Evolutionary conservation across 2,329 filamentous ascomycete species (phyloP).

Genomic region (Fusarium xylarioides): DNA sequence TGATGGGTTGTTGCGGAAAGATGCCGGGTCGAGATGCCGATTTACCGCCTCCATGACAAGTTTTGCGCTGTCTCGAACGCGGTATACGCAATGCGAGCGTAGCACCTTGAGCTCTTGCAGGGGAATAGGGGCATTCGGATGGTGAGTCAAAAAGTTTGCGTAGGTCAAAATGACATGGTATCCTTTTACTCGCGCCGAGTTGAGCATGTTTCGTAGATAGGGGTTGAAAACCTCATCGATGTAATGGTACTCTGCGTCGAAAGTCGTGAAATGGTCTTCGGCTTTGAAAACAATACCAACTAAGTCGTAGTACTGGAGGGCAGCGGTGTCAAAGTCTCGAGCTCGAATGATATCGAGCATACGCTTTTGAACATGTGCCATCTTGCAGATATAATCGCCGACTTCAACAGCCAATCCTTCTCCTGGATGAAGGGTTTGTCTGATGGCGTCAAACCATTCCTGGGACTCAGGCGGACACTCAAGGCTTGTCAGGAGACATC

Average conservation of each 20-base stretch:
- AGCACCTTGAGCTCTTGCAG: constrained; percentile 40
- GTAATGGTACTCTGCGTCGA: constrained; percentile 13
- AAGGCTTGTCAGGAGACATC: constrained; percentile 45
- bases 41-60: constrained; percentile 44
- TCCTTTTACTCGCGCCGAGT: constrained; percentile 47
- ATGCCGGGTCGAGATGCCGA: constrained; percentile 38
- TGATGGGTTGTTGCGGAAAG: constrained; percentile 39
- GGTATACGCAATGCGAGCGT: constrained; percentile 42
- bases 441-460: constrained; percentile 48
- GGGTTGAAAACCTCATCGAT: constrained; percentile 30
- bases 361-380: constrained; percentile 42
- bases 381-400: constrained; percentile 41
- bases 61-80: constrained; percentile 42
- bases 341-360: constrained; percentile 41
- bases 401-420: constrained; percentile 45
- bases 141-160: constrained; percentile 50
- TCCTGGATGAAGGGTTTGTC: constrained; percentile 32
- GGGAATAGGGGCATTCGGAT: constrained; percentile 36
- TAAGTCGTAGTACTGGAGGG: constrained; percentile 41
- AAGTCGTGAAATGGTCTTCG: constrained; percentile 33
- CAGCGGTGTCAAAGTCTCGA: constrained; percentile 43
- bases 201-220: constrained; percentile 48
- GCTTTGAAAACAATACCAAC: constrained; percentile 40
- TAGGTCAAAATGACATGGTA: constrained; percentile 47
- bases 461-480: constrained; percentile 50